phyloP scores from a whole-genome alignment of 352 stramenopile genomes.

The Globisporangium heterothallicum region DNA sequence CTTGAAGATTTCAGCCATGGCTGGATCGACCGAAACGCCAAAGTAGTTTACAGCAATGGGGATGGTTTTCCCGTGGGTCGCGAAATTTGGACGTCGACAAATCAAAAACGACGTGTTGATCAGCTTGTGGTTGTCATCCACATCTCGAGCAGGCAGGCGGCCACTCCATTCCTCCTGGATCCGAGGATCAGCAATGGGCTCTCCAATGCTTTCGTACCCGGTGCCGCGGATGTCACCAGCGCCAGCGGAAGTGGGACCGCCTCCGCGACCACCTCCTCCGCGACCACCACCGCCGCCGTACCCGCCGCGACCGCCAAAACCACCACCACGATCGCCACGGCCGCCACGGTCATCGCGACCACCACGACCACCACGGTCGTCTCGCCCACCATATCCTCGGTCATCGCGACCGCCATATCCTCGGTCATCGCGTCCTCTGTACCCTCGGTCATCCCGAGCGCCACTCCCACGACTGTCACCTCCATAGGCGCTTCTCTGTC shows the following conservation, averaged over 20 bases:
- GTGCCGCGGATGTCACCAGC: slow-evolving; percentile 34
- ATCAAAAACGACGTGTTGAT: slow-evolving; percentile 39
- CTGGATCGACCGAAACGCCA: slow-evolving; percentile 39
- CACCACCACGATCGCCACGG: slow-evolving; percentile 20
- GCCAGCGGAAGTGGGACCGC: slow-evolving; percentile 22
- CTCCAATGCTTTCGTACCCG: slow-evolving; percentile 49
- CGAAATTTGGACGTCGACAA: slow-evolving; percentile 36
- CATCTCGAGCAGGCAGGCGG: slow-evolving; percentile 21
- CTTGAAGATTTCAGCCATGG: slow-evolving; percentile 54
- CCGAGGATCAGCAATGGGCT: slow-evolving; percentile 43
- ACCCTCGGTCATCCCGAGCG: background rate
- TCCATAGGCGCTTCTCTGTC: slow-evolving; percentile 16
- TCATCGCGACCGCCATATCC: slow-evolving; percentile 9
- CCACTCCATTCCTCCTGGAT: slow-evolving; percentile 47
- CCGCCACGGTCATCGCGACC: slow-evolving; percentile 11
- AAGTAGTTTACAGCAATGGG: slow-evolving; percentile 67
- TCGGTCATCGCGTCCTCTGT: slow-evolving; percentile 7
- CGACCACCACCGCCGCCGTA: slow-evolving; percentile 26
- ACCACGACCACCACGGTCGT: slow-evolving; percentile 17
- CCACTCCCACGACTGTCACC: slow-evolving; percentile 10
- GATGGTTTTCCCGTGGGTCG: slow-evolving; percentile 25
- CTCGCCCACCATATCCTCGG: slow-evolving; percentile 9
- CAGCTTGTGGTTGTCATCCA: slow-evolving; percentile 35
- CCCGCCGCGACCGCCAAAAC: slow-evolving; percentile 22
- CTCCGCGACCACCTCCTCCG: slow-evolving; percentile 23